Base-by-base conservation (phyloP, 2,329 filamentous ascomycete species). In the Aspergillus oerlinghausenensis region DNA sequence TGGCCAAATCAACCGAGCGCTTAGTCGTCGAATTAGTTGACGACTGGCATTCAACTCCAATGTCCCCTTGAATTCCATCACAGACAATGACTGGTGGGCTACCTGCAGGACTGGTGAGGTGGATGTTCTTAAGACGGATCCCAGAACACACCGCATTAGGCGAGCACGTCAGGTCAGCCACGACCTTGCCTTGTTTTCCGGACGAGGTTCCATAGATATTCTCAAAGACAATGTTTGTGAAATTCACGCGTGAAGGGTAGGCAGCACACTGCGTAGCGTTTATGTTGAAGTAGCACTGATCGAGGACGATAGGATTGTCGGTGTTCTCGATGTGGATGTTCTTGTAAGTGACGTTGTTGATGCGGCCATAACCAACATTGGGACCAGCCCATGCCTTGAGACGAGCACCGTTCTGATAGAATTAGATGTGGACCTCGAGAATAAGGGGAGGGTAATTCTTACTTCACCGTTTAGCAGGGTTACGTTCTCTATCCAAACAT, bases 281-380 rank as follows among this genome's bases (percentile, higher is more conserved):
- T 59, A 84, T 74, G 59, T 85, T 80, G 69, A 86, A 86, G 70
- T 86, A 86, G 70, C 84, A 86, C 28, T 83, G 83, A 63, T 86
- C 84, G 7, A 87, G 72, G 38, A 84, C 82, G 23, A 84, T 76
- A 0, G 82, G 78, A 58, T 79, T 78, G 60, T 86, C 83, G 21
- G 82, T 84, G 60, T 83, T 82, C 21, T 81, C 82, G 43, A 83
- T 77, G 69, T 79, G 81, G 62, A 86, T 81, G 69, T 85, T 82
- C 68, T 82, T 77, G 70, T 84, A 87, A 1, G 84, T 86, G 50
- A 86, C 76, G 65, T 86, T 87, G 62, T 82, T 77, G 60, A 86
- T 82, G 54, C 80, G 84, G 8, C 84, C 84, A 57, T 84, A 84
- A 2, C 84, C 84, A 0, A 81, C 80, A 48, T 79, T 71, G 1